Base-by-base conservation (phyloP, 257 asterid genomes). In the Solanum sejunctum region DNA sequence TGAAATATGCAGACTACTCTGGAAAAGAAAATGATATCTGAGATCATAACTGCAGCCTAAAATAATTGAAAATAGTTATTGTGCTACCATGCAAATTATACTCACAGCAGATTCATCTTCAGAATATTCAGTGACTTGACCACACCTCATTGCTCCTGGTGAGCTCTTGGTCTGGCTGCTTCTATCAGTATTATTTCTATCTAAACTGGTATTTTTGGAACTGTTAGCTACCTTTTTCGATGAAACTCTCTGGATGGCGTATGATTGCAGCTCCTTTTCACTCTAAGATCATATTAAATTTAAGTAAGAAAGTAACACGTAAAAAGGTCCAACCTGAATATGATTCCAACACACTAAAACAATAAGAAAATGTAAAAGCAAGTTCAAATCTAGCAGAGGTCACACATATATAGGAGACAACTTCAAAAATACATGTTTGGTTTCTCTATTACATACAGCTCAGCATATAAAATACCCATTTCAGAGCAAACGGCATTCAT, bases 81-180 rank as follows among this genome's bases (percentile, higher is more conserved):
- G 66, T 64, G 60, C 63, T 49, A 81, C 63, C 64, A 84, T 39
- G 66, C 47, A 86, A 85, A 78, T 70, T 49, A 84, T 83, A 90
- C 97, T 94, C 88, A 95, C 99, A 85, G 92, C 91, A 85, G 97
- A 93, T 80, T 94, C 96, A 84, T 94, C 98, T 91, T 94, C 98
- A 32, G 97, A 95, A 89, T 91, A 88, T 86, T 91, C 93, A 78
- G 82, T 83, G 56, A 86, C 90, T 89, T 87, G 90, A 87, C 86
- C 88, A 81, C 21, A 87, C 63, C 16, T 54, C 43, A 17, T 84
- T 43, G 84, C 83, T 32, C 58, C 78, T 84, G 88, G 87, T 20
- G 87, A 86, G 84, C 85, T 86, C 88, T 80, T 90, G n/a, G 61
- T 60, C 55, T 61, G 88, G 81, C 88, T 89, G 80, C 20, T 78